Evolutionary conservation across 2,329 filamentous ascomycete genomes (phyloP).

Genomic region (Alternaria postmessia): DNA sequence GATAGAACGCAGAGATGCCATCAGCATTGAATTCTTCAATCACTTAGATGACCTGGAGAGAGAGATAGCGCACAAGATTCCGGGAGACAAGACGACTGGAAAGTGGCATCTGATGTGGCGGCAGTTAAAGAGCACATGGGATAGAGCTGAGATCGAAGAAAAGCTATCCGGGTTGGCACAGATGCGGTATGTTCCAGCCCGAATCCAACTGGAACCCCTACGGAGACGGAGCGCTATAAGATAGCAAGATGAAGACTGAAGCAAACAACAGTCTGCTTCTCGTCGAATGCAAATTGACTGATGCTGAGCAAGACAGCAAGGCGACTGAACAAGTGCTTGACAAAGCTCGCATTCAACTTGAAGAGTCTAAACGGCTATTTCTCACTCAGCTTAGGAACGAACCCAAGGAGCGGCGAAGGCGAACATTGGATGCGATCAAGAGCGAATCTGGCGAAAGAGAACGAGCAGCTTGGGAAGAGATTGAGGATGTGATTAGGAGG

Average conservation of each 20-base stretch:
- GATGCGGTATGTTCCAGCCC: no score
- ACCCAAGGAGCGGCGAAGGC: no score
- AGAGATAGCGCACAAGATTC: not conserved
- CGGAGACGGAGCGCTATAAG: no score
- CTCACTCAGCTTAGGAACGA: no score
- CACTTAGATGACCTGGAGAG: not conserved
- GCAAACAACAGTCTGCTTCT: not conserved
- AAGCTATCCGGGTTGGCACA: not conserved
- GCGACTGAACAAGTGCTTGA: no score
- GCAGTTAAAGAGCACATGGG: not conserved
- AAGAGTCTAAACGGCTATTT: no score
- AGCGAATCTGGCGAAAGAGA: no score
- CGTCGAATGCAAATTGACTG: no score
- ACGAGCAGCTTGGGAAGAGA: not conserved
- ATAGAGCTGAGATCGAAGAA: not conserved
- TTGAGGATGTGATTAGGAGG: not conserved
- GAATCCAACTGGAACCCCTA: no score
- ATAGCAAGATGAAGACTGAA: not conserved
- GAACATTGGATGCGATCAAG: no score
- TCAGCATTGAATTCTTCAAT: not conserved
- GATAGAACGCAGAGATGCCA: not conserved
- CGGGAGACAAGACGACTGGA: not conserved
- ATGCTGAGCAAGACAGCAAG: no score
- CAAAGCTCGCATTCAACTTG: no score
- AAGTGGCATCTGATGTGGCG: slow-evolving; percentile 7